Evolutionary conservation across 495 filamentous ascomycete genomes (phyloP), one percentile per base, ranked within the genome.

Genomic region (Penicillium psychrofluorescens): DNA sequence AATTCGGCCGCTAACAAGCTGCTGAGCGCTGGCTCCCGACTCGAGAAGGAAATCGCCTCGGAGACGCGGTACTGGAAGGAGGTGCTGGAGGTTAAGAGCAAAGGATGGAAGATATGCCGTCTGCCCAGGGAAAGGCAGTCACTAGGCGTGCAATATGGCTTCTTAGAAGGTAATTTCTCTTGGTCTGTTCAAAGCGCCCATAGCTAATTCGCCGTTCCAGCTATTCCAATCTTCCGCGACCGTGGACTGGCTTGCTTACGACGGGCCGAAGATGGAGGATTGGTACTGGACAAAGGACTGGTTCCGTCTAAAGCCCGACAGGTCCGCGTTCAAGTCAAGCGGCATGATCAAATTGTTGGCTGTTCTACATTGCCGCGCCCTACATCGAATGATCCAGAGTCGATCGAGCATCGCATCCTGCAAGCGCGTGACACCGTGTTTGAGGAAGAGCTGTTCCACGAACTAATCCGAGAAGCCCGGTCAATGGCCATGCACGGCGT

Each of bases 381-480:
- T 54, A 38, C 48, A 70, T 16, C 56, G 1, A 40, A 44, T 28
- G 49, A 55, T 4, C 49, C 45, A 7, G 56, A 63, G 2, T 63
- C 71, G 1, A 66, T 80, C 11, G 81, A 90, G 47, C 70, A 81
- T 31, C 76, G 76, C 7, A 86, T 97, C 36, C 74, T 83, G 12
- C 82, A 88, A 50, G 88, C 90, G 9, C 81, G 90, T 27, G 85
- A 99, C 60, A 89, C 86, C 43, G 71, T 95, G 1, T 96, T 87
- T 56, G 85, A 90, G 42, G 84, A 95, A 54, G 94, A 99, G 57
- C 64, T 99, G n/a, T 95, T 89, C 73, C 81, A 95, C 49, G 92
- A 97, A 62, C 62, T 99, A 14, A 79, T 83, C 38, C 77, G 85
- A 9, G 94, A 99, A 64, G 82, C 85, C 2, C 80, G 88, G 6